Conservation (phyloP, 2,329 filamentous ascomycete genomes). For the Colletotrichum salicis region DNA sequence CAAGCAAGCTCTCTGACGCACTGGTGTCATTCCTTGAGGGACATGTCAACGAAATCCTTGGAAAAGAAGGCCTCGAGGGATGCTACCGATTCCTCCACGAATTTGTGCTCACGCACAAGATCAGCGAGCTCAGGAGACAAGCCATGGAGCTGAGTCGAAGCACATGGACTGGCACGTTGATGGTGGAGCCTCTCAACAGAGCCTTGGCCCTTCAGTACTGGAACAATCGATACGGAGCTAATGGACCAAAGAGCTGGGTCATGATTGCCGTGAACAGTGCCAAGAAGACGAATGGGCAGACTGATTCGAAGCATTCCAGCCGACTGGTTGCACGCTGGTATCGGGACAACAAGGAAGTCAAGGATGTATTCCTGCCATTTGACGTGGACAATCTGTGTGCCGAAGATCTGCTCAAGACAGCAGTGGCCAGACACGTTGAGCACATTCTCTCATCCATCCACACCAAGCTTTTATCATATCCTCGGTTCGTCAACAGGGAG, state of each 20-base stretch:
- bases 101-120: constrained; percentile 88
- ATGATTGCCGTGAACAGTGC: constrained; percentile 84
- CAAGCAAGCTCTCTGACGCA: constrained; percentile 68
- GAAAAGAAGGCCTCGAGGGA: constrained; percentile 76
- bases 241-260: constrained; percentile 85
- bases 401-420: constrained; percentile 76
- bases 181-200: constrained; percentile 82
- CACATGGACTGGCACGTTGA: constrained; percentile 82
- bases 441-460: constrained; percentile 76
- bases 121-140: constrained; percentile 83
- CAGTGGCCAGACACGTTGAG: constrained; percentile 80
- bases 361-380: constrained; percentile 73
- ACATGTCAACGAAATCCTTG: constrained; percentile 77
- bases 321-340: constrained; percentile 81
- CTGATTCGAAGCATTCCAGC: constrained; percentile 60
- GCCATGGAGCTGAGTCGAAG: constrained; percentile 74
- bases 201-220: constrained; percentile 93
- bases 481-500: constrained; percentile 70
- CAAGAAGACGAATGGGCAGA: constrained; percentile 52
- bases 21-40: constrained; percentile 75
- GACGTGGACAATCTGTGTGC: constrained; percentile 76
- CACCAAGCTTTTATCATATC: constrained; percentile 66
- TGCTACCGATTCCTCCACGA: constrained; percentile 91
- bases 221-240: constrained; percentile 68
- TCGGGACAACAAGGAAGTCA: constrained; percentile 80